Evolutionary conservation across 805 yeast species (phyloP).

Genomic region (Metschnikowia proteae): DNA sequence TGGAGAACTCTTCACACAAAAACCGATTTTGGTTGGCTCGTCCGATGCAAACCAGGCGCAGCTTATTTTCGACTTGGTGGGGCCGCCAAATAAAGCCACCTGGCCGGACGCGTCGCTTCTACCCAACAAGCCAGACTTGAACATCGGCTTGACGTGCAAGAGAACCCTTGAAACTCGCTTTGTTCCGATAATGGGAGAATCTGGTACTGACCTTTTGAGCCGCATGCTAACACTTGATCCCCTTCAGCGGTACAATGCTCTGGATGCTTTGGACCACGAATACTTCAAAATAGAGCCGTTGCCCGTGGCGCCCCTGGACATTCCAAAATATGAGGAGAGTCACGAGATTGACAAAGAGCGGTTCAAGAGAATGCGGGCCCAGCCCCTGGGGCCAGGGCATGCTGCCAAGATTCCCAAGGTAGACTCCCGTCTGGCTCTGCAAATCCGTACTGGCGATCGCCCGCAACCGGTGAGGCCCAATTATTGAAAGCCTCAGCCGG

Average conservation of each 20-base stretch:
- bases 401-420: slow-evolving; percentile 7
- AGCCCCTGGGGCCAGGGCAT: neutral
- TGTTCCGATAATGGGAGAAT: slow-evolving; percentile 35
- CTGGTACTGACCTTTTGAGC: slow-evolving; percentile 54
- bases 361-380: slow-evolving; percentile 41
- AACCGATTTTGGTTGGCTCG: slow-evolving; percentile 81
- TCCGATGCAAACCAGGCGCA: slow-evolving; percentile 87
- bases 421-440: slow-evolving; percentile 3
- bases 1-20: slow-evolving; percentile 79
- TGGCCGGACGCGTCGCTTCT: slow-evolving; percentile 62
- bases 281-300: slow-evolving; percentile 68
- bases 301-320: slow-evolving; percentile 50
- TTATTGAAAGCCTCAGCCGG: neutral
- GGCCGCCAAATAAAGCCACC: slow-evolving; percentile 61
- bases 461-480: slow-evolving; percentile 5
- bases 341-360: slow-evolving; percentile 81
- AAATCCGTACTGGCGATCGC: neutral
- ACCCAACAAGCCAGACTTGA: slow-evolving; percentile 51
- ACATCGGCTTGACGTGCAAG: slow-evolving; percentile 42
- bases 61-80: slow-evolving; percentile 73
- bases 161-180: slow-evolving; percentile 51
- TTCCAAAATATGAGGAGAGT: slow-evolving; percentile 76
- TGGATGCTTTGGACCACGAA: slow-evolving; percentile 65
- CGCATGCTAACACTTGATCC: slow-evolving; percentile 72
- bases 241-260: slow-evolving; percentile 66